These are phyloP conservation scores for Rosa multiflora DNA, from an alignment of 306 rosid genomes.

Conservation along the genomic window DNA sequence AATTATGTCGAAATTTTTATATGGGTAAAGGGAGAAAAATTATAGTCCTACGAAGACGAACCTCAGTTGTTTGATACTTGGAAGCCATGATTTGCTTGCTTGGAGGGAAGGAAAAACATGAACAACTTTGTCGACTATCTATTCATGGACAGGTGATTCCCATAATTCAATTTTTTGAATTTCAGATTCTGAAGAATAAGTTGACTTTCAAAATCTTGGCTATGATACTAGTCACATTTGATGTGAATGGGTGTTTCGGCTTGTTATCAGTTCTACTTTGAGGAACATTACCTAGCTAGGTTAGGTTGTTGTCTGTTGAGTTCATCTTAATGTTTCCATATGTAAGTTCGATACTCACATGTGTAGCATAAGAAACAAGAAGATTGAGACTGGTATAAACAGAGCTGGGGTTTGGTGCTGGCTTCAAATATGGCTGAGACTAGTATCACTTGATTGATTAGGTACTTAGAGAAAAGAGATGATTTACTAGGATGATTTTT, in stretches of 20 bases:
- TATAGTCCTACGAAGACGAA: neutral
- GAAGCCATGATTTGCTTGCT: neutral
- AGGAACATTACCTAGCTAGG: neutral
- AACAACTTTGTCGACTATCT: too few relatives aligned
- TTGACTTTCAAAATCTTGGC: neutral
- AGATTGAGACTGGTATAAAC: neutral
- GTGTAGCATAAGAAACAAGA: too few relatives aligned
- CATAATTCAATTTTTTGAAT: neutral
- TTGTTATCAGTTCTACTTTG: neutral
- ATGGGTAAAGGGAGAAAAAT: too few relatives aligned
- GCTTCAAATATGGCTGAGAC: neutral
- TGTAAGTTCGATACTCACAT: neutral
- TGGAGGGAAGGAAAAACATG: neutral
- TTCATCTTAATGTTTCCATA: neutral
- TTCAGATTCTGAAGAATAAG: too few relatives aligned
- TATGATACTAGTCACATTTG: neutral
- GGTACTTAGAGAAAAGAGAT: too few relatives aligned
- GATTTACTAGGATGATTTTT: neutral
- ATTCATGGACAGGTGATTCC: too few relatives aligned
- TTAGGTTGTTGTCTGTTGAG: neutral
- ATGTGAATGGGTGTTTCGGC: neutral
- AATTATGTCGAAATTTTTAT: too few relatives aligned
- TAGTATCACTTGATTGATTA: neutral
- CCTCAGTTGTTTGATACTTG: neutral
- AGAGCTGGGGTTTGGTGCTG: neutral